Conservation (phyloP, 2,329 filamentous ascomycete genomes). For the Proliferodiscus dingleyae region DNA sequence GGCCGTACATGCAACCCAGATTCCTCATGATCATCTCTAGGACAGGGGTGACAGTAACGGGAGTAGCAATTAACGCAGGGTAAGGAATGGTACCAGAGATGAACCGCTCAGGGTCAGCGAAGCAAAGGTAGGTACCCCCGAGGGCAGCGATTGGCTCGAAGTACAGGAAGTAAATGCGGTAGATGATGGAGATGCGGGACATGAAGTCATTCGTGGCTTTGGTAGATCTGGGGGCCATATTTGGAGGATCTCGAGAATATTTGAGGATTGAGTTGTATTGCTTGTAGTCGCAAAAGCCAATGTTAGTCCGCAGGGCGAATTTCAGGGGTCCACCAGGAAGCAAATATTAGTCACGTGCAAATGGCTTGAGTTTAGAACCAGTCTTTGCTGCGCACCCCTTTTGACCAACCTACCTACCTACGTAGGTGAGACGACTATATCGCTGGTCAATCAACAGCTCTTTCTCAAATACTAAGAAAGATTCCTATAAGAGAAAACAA, state of each 20-base stretch:
- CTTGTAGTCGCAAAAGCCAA: no score
- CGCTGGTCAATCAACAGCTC: no score
- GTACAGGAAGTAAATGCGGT: constrained; percentile 26
- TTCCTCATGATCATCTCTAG: constrained; percentile 27
- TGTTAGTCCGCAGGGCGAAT: no score
- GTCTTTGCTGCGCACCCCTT: no score
- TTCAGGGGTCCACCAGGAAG: no score
- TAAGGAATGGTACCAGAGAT: constrained; percentile 21
- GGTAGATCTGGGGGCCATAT: not conserved
- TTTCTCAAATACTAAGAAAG: no score
- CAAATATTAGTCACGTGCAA: no score
- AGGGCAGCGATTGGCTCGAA: constrained; percentile 24
- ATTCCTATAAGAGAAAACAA: no score
- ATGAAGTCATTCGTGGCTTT: not conserved
- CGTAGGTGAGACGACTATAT: no score
- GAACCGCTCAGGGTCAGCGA: constrained; percentile 17
- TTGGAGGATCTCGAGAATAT: constrained; percentile 19
- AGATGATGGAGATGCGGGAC: constrained; percentile 17
- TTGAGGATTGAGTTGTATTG: no score
- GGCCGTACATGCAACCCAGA: constrained; percentile 28
- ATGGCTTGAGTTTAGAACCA: no score
- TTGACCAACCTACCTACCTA: no score
- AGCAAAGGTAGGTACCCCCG: constrained; percentile 19
- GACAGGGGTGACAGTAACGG: constrained; percentile 19
- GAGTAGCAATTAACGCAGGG: constrained; percentile 11